These are phyloP conservation scores for Bolboschoenus planiculmis DNA, from an alignment of 176 grass and related monocot genomes.

Conservation along the genomic window DNA sequence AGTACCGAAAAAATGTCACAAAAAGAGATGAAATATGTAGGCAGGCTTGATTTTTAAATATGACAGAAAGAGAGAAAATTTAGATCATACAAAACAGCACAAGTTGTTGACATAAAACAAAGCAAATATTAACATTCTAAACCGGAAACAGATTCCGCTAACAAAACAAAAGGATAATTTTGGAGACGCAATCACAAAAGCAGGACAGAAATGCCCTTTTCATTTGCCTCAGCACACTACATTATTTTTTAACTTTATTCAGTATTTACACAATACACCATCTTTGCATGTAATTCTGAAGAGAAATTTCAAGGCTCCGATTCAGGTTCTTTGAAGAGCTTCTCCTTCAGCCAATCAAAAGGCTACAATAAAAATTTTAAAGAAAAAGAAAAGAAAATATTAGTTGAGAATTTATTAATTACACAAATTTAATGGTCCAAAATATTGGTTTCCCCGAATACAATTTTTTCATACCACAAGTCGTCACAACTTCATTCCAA, in stretches of 20 bases:
- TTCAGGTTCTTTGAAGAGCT: conserved; percentile 31
- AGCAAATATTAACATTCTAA: not conserved
- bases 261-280: not conserved
- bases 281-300: not conserved
- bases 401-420: not conserved
- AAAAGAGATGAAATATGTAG: no score
- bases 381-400: not conserved
- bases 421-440: not conserved
- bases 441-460: not conserved
- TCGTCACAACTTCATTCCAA: not conserved
- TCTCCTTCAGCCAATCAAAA: conserved; percentile 47
- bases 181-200: not conserved
- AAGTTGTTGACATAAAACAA: not conserved
- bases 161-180: not conserved
- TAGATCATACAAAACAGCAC: not conserved
- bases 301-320: conserved; percentile 23
- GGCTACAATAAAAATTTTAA: conserved; percentile 27
- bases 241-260: not conserved
- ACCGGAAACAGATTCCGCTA: not conserved
- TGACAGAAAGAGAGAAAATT: not conserved
- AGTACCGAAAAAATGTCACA: no score
- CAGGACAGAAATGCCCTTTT: not conserved
- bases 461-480: not conserved
- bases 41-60: not conserved
- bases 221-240: not conserved